These are phyloP conservation scores for Astathelohania contejeani DNA, from an alignment of 371 early-diverging fungal species.

Conservation along the genomic window DNA sequence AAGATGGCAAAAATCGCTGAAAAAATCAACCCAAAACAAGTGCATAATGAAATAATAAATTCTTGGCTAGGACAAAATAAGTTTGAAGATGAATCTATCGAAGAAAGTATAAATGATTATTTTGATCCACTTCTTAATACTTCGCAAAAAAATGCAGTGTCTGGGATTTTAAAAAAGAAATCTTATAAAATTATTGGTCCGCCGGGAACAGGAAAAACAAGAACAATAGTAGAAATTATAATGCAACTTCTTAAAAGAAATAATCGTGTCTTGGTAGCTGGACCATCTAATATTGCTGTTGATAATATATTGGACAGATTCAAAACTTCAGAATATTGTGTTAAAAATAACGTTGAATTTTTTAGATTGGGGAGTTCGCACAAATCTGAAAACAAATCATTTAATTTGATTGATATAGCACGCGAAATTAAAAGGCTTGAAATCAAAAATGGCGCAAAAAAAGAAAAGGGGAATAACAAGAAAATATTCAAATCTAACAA, in stretches of 20 bases:
- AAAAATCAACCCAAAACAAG: too few species aligned
- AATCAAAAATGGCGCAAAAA: background rate
- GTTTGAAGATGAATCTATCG: too few species aligned
- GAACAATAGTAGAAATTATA: slow-evolving; percentile 68
- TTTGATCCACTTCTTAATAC: slow-evolving; percentile 31
- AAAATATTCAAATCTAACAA: slow-evolving; percentile 63
- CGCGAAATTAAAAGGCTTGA: slow-evolving; percentile 59
- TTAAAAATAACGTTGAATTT: slow-evolving; percentile 55
- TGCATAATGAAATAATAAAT: too few species aligned
- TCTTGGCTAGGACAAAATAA: too few species aligned
- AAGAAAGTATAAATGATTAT: too few species aligned
- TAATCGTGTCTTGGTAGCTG: slow-evolving; percentile 67
- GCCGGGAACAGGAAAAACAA: slow-evolving; percentile 78
- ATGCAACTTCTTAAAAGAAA: slow-evolving; percentile 58
- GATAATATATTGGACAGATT: slow-evolving; percentile 52
- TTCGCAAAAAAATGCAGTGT: slow-evolving; percentile 30
- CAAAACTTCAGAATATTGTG: slow-evolving; percentile 62
- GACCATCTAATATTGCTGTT: slow-evolving; percentile 75
- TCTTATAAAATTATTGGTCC: slow-evolving; percentile 44
- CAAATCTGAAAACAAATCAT: slow-evolving; percentile 58
- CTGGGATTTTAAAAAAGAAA: background rate
- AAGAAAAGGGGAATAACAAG: slow-evolving; percentile 55
- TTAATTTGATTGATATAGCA: slow-evolving; percentile 58
- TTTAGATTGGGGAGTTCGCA: slow-evolving; percentile 67
- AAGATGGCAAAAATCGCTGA: too few species aligned